These are phyloP conservation scores for Penicillium vulpinum DNA, from an alignment of 2,329 filamentous ascomycete genomes.

Conservation along the genomic window DNA sequence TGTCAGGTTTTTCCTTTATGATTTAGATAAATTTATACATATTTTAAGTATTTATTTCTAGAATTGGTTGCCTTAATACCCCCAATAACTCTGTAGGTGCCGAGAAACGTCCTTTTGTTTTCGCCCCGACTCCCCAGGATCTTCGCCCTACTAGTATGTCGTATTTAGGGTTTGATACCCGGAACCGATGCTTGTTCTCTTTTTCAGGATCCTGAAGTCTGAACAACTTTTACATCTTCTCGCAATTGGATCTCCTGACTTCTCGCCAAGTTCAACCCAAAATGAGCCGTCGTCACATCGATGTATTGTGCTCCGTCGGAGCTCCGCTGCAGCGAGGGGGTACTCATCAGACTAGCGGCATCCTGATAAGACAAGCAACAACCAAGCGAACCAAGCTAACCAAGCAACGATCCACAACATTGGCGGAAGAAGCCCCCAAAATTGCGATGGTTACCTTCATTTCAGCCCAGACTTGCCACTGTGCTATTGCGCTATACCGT, in stretches of 20 bases:
- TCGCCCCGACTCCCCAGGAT: neutral
- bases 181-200: neutral
- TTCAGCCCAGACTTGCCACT: neutral
- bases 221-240: neutral
- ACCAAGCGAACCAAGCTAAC: neutral
- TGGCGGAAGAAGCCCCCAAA: neutral
- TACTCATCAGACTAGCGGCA: neutral
- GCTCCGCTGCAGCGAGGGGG: constrained; percentile 15
- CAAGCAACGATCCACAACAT: neutral
- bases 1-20: constrained; percentile 27
- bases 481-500: neutral
- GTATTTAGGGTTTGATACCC: neutral
- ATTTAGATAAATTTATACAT: constrained; percentile 22
- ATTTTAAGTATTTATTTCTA: neutral
- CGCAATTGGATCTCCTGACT: neutral
- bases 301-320: constrained; percentile 17
- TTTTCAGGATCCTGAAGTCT: neutral
- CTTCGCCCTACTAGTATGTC: neutral
- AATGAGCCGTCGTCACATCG: neutral
- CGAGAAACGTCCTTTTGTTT: neutral
- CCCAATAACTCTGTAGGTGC: neutral
- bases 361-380: constrained; percentile 12
- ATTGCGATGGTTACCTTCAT: neutral
- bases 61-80: too few species aligned
- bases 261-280: neutral